Evolutionary conservation across 2,329 filamentous ascomycete species (phyloP).

Genomic region (Cytospora mali): DNA sequence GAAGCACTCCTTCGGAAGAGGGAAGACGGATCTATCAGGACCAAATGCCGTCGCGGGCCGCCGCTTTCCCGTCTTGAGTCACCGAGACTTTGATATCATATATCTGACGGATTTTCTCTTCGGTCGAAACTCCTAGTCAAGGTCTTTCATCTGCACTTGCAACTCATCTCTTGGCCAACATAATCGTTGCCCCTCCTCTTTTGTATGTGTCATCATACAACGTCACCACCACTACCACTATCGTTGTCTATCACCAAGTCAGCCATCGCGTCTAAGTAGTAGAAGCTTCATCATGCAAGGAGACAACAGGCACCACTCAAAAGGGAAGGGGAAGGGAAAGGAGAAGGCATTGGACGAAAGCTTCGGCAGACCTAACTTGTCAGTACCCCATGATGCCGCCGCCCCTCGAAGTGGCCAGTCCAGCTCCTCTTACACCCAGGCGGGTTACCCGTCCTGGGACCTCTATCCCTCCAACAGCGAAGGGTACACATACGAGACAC

Average conservation of each 20-base stretch:
- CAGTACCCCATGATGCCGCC: background rate
- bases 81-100: conserved; percentile 6
- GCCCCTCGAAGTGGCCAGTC: background rate
- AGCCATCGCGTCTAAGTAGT: conserved; percentile 3
- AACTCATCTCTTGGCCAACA: background rate
- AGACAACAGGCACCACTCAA: conserved; percentile 1
- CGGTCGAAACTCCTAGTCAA: background rate
- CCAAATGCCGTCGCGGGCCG: background rate
- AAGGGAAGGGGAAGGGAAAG: conserved; percentile 8
- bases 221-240: no score
- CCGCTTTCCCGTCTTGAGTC: background rate
- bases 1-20: conserved; percentile 3
- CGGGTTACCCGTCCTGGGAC: background rate
- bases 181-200: background rate
- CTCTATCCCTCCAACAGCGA: background rate
- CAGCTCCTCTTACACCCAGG: background rate
- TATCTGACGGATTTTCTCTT: conserved; percentile 10
- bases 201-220: background rate
- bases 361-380: conserved; percentile 10
- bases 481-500: background rate
- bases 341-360: background rate
- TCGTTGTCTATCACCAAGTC: background rate
- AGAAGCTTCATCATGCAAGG: conserved; percentile 13
- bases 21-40: conserved; percentile 1
- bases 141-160: background rate